phyloP scores from a whole-genome alignment of 805 yeast species.

The Ogataea methanolica region DNA sequence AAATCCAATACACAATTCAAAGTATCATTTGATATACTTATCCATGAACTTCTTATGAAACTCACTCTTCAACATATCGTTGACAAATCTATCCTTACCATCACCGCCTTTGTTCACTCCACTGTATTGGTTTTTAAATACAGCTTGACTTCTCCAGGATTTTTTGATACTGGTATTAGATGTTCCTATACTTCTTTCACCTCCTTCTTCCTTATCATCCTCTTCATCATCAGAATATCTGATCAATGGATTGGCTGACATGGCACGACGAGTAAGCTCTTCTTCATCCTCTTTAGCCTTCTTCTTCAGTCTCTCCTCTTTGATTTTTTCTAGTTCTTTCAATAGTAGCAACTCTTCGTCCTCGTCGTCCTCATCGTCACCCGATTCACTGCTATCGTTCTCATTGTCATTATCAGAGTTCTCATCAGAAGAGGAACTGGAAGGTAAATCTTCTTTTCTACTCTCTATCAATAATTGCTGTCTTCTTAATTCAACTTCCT shows the following conservation, averaged over 20 bases:
- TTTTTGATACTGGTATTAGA: constrained; percentile 10
- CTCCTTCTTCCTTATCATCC: constrained; percentile 6
- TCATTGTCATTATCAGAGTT: constrained; percentile 25
- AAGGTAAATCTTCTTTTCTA: constrained; percentile 23
- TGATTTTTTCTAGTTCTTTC: constrained; percentile 35
- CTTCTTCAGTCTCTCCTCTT: constrained; percentile 29
- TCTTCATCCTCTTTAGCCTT: constrained; percentile 25
- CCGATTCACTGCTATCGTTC: constrained; percentile 32
- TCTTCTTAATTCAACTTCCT: constrained; percentile 25
- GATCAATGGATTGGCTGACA: constrained; percentile 24
- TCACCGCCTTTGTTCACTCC: constrained; percentile 1
- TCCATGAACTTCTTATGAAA: constrained; percentile 40
- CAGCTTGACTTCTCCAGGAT: constrained; percentile 35
- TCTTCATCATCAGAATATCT: constrained; percentile 5
- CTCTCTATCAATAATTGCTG: constrained; percentile 12
- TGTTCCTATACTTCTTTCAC: constrained; percentile 6
- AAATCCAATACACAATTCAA: too few species aligned
- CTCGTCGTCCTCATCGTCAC: constrained; percentile 46
- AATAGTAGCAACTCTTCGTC: constrained; percentile 29
- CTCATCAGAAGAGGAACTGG: constrained; percentile 3
- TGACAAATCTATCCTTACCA: constrained; percentile 22
- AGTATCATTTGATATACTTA: constrained; percentile 30
- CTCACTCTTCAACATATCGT: constrained; percentile 33
- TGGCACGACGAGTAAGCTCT: constrained; percentile 18
- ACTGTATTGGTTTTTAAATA: constrained; percentile 21